Percentiles rank a stretch among this genome's conserved stretches.
These are phyloP conservation scores for Opeltia flavorubescens DNA, from an alignment of 495 filamentous ascomycete species.

Conservation along the genomic window DNA sequence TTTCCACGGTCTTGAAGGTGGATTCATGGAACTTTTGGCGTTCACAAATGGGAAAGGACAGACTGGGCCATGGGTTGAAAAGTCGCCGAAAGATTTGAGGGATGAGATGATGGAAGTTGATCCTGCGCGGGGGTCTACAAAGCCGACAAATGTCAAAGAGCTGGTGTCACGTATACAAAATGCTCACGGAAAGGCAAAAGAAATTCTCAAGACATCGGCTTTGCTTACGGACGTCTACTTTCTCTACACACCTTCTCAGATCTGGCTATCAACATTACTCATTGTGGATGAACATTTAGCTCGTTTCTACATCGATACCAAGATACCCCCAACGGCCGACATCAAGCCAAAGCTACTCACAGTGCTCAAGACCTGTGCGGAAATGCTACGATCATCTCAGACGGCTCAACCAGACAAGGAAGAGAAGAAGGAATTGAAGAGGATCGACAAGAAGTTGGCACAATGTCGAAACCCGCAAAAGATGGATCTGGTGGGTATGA, in stretches of 20 bases:
- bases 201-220: conserved; percentile 62
- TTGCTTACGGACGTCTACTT: conserved; percentile 89
- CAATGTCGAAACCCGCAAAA: conserved; percentile 65
- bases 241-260: conserved; percentile 87
- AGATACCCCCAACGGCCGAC: conserved; percentile 33
- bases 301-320: conserved; percentile 57
- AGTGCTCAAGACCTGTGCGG: conserved; percentile 30
- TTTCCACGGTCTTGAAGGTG: conserved; percentile 73
- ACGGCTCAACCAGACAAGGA: conserved; percentile 26
- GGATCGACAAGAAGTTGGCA: conserved; percentile 57
- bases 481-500: conserved; percentile 23
- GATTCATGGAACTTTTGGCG: conserved; percentile 66
- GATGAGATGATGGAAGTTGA: conserved; percentile 18
- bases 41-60: conserved; percentile 38
- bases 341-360: conserved; percentile 27
- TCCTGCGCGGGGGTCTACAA: conserved; percentile 6
- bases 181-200: conserved; percentile 57
- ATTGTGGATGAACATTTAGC: conserved; percentile 61
- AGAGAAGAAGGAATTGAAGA: conserved; percentile 37
- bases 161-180: conserved; percentile 36
- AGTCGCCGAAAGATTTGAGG: conserved; percentile 27
- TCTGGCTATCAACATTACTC: conserved; percentile 68
- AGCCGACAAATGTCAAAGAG: conserved; percentile 3
- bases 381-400: conserved; percentile 24
- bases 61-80: conserved; percentile 23